A percentile compares a stretch with the other conserved stretches of the same genome.
Conservation (phyloP, 1,139 yeast species). For the Waltiozyma sp. region DNA sequence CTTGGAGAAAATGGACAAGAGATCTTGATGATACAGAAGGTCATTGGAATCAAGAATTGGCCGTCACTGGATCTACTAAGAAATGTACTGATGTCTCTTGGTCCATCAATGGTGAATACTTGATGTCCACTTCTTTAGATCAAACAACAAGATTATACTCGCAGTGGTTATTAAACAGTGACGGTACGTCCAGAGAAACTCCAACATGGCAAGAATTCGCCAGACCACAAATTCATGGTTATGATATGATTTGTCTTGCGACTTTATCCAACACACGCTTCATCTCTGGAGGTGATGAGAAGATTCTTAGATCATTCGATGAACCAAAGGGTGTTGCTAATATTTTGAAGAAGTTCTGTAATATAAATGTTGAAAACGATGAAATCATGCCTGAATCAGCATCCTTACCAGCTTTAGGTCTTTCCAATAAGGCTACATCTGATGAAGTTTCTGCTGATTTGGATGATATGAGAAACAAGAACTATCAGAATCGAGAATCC, state of each 20-base stretch:
- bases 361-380: constrained; percentile 23
- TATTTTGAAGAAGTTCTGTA: constrained; percentile 46
- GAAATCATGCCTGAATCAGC: constrained; percentile 53
- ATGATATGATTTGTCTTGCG: constrained; percentile 84
- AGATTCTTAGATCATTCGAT: constrained; percentile 79
- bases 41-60: constrained; percentile 45
- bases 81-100: constrained; percentile 75
- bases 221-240: constrained; percentile 97
- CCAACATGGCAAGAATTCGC: constrained; percentile 81
- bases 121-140: constrained; percentile 72
- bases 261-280: constrained; percentile 50
- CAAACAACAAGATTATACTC: constrained; percentile 87
- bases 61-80: constrained; percentile 66
- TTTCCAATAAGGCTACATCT: constrained; percentile 80
- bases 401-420: constrained; percentile 83
- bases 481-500: constrained; percentile 27
- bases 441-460: constrained; percentile 18
- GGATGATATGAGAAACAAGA: constrained; percentile 27
- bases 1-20: constrained; percentile 70
- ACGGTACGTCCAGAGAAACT: constrained; percentile 20
- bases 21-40: background rate
- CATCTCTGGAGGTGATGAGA: constrained; percentile 95
- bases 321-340: constrained; percentile 74
- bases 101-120: constrained; percentile 57
- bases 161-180: constrained; percentile 34